Conservation (phyloP, 2,329 filamentous ascomycete genomes). For the Immersiporthe knoxdaviesiana region DNA sequence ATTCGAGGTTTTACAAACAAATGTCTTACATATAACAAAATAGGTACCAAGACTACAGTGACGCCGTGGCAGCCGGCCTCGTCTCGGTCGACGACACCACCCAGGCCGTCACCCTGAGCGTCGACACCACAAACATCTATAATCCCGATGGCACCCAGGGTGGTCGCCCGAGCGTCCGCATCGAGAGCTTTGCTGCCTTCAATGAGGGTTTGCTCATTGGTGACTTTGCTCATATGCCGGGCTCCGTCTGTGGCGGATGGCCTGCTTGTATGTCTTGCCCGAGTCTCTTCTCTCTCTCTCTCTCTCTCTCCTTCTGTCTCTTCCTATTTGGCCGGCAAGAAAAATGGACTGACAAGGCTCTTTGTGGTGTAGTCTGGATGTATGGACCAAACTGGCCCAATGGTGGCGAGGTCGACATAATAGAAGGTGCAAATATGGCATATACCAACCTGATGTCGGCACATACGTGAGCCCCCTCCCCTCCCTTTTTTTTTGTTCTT, state of each 20-base stretch:
- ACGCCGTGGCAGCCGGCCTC: constrained; percentile 45
- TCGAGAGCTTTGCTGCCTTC: constrained; percentile 50
- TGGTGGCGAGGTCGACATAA: constrained; percentile 69
- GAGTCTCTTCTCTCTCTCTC: background rate
- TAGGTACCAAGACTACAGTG: constrained; percentile 49
- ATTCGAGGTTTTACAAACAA: background rate
- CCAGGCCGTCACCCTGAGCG: constrained; percentile 49
- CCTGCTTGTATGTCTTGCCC: constrained; percentile 35
- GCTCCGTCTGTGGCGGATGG: constrained; percentile 53
- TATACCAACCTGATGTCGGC: constrained; percentile 63
- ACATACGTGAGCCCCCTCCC: constrained; percentile 50
- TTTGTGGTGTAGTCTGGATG: constrained; percentile 46
- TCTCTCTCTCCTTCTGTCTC: background rate
- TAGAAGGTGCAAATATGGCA: constrained; percentile 70
- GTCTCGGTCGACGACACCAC: constrained; percentile 47
- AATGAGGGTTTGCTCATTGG: constrained; percentile 50
- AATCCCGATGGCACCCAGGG: constrained; percentile 44
- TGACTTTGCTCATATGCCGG: constrained; percentile 56
- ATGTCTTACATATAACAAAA: background rate
- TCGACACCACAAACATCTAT: constrained; percentile 47
- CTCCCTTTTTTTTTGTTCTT: background rate
- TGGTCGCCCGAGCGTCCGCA: constrained; percentile 48
- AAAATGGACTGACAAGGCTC: background rate
- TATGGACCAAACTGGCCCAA: constrained; percentile 62
- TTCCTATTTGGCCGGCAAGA: background rate